These are phyloP conservation scores for Tricholoma saponaceum DNA, from an alignment of 768 basidiomycete genomes.

Conservation along the genomic window DNA sequence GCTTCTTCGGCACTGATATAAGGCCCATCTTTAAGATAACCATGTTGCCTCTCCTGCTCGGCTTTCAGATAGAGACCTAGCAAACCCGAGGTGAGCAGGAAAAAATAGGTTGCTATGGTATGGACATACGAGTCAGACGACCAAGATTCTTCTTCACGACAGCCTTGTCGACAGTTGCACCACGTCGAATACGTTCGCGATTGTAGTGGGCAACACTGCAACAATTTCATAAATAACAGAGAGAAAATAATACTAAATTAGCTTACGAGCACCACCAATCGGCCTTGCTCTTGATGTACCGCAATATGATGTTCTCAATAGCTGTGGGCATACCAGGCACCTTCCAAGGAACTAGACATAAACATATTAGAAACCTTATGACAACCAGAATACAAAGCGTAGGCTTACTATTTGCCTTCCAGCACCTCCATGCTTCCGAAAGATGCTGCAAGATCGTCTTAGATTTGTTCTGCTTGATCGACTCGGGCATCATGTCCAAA, in stretches of 20 bases:
- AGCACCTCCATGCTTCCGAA: conserved; percentile 98
- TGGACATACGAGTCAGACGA: conserved; percentile 79
- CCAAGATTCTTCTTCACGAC: conserved; percentile 99
- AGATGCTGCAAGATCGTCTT: conserved; percentile 98
- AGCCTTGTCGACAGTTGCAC: conserved; percentile 96
- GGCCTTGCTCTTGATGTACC: conserved; percentile 99
- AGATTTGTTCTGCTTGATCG: conserved; percentile 99
- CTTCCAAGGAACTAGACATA: conserved; percentile 84
- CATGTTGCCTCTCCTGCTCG: conserved; percentile 98
- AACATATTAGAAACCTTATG: conserved; percentile 1
- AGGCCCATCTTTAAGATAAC: conserved; percentile 97
- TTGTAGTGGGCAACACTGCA: conserved; percentile 92
- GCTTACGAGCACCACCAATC: conserved; percentile 96
- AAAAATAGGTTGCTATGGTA: background rate
- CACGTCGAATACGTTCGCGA: conserved; percentile 93
- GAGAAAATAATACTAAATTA: background rate
- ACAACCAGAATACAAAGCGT: background rate
- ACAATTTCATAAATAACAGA: conserved; percentile 3
- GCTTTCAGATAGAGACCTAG: conserved; percentile 91
- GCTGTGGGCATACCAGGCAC: conserved; percentile 99
- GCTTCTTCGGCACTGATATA: conserved; percentile 99
- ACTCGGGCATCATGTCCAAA: conserved; percentile 99
- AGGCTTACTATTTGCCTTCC: conserved; percentile 81
- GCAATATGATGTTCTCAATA: conserved; percentile 97
- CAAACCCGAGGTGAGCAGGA: conserved; percentile 7